These are phyloP conservation scores for Microcyclospora tardicrescens DNA, from an alignment of 2,329 filamentous ascomycete genomes.

Conservation along the genomic window DNA sequence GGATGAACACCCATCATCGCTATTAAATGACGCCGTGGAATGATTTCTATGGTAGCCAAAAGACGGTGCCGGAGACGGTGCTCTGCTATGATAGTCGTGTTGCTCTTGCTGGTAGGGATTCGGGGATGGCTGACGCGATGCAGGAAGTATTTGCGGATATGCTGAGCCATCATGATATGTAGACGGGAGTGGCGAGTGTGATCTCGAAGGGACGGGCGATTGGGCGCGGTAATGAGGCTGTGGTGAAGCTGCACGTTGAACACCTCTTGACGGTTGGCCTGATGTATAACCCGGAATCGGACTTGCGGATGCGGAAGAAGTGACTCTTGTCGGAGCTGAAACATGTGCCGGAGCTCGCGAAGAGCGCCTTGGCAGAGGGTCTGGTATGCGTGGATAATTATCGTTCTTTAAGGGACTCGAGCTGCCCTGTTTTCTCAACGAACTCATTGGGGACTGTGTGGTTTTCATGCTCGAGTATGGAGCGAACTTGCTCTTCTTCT, in stretches of 20 bases:
- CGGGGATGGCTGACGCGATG: conserved; percentile 17
- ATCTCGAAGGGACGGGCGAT: conserved; percentile 29
- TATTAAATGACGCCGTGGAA: conserved; percentile 11
- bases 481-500: conserved; percentile 28
- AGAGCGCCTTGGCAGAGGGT: conserved; percentile 18
- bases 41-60: conserved; percentile 22
- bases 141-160: conserved; percentile 19
- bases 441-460: conserved; percentile 24
- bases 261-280: too few relatives aligned
- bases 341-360: conserved; percentile 9
- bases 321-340: conserved; percentile 8
- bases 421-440: conserved; percentile 13
- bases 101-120: conserved; percentile 15
- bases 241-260: conserved; percentile 11
- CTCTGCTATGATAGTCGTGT: conserved; percentile 18
- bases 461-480: conserved; percentile 41
- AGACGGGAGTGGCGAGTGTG: conserved; percentile 30
- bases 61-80: conserved; percentile 30
- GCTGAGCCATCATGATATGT: conserved; percentile 23
- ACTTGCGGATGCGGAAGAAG: conserved; percentile 27
- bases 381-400: conserved; percentile 19
- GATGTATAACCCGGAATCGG: conserved; percentile 23
- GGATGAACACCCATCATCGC: conserved; percentile 43
- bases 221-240: conserved; percentile 22
- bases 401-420: conserved; percentile 13